A percentile compares a stretch with the other conserved stretches of the same genome.
Evolutionary conservation across 805 yeast genomes (phyloP).

Genomic region (Metschnikowia vanudenii): DNA sequence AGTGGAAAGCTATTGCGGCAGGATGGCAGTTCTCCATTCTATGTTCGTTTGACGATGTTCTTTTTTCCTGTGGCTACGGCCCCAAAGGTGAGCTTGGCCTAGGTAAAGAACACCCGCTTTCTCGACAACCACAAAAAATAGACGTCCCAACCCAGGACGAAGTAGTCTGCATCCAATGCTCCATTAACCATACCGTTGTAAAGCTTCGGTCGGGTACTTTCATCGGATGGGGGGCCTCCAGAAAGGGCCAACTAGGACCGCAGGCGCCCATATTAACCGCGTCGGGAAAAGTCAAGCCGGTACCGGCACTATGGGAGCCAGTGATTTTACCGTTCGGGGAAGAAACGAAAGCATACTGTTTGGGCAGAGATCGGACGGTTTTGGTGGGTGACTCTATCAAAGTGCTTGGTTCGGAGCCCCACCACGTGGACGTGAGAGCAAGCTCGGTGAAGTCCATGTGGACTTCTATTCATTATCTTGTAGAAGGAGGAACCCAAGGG

Average conservation of each 20-base stretch:
- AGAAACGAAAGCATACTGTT: constrained; percentile 19
- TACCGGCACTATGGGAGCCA: constrained; percentile 26
- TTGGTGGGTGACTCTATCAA: constrained; percentile 18
- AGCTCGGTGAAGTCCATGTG: constrained; percentile 59
- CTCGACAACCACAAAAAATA: neutral
- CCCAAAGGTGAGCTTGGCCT: constrained; percentile 72
- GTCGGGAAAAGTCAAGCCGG: constrained; percentile 14
- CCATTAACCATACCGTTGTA: constrained; percentile 48
- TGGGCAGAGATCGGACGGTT: constrained; percentile 63
- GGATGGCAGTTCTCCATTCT: constrained; percentile 80
- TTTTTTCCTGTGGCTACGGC: constrained; percentile 64
- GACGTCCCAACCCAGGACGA: constrained; percentile 11
- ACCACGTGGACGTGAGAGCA: neutral
- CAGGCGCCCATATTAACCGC: neutral
- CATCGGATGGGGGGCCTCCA: constrained; percentile 68
- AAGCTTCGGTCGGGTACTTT: constrained; percentile 41
- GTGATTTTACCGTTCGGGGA: constrained; percentile 16
- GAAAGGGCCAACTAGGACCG: constrained; percentile 54
- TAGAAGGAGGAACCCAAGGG: neutral
- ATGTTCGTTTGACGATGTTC: constrained; percentile 35
- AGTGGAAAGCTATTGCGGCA: constrained; percentile 53
- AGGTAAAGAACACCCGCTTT: constrained; percentile 21
- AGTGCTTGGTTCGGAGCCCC: constrained; percentile 22
- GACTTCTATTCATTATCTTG: constrained; percentile 62
- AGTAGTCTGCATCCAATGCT: constrained; percentile 26